phyloP scores from a whole-genome alignment of 768 basidiomycete genomes.

The Heimioporus sp. region DNA sequence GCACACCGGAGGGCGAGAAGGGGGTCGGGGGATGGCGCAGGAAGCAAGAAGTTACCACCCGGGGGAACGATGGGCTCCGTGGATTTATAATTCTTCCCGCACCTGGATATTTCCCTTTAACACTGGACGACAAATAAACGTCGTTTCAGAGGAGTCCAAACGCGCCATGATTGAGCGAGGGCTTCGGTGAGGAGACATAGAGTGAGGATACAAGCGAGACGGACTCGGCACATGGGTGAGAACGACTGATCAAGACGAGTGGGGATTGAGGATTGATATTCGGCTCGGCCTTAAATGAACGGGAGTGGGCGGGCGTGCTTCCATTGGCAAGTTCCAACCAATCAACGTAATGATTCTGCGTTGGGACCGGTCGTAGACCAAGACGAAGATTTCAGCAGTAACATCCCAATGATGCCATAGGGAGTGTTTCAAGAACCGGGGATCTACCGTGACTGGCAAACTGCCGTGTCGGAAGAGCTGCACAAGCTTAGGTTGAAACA shows the following conservation, averaged over 20 bases:
- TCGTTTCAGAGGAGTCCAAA: neutral
- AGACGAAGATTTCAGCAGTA: too few species aligned
- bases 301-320: too few species aligned
- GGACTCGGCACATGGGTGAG: slow-evolving; percentile 11
- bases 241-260: neutral
- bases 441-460: too few species aligned
- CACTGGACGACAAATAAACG: neutral
- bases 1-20: slow-evolving; percentile 58
- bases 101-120: slow-evolving; percentile 35
- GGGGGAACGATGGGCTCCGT: slow-evolving; percentile 41
- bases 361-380: too few species aligned
- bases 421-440: too few species aligned
- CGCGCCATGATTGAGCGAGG: slow-evolving; percentile 32
- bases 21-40: slow-evolving; percentile 36
- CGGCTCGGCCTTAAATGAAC: slow-evolving; percentile 2
- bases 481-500: too few species aligned
- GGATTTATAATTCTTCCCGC: slow-evolving; percentile 54
- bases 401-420: too few species aligned
- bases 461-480: too few species aligned
- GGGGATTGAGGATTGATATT: neutral
- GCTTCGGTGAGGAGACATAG: slow-evolving; percentile 11
- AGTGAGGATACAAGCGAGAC: slow-evolving; percentile 3
- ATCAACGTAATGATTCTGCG: too few species aligned
- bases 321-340: too few species aligned
- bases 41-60: slow-evolving; percentile 48